phyloP scores from a whole-genome alignment of 805 yeast genomes.

The Starmerella cellae region DNA sequence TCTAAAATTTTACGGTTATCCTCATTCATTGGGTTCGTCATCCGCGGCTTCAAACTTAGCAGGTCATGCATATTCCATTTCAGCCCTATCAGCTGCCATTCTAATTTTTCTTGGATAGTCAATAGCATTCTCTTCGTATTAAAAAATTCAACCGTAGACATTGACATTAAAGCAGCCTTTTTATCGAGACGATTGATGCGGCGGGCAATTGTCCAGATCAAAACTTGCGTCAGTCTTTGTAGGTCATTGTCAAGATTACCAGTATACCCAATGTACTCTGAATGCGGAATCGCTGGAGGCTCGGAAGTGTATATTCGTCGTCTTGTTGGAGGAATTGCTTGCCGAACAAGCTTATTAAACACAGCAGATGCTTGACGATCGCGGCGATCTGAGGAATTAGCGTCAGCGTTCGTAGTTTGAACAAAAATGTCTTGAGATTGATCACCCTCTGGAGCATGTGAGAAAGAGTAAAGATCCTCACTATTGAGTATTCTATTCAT shows the following conservation, averaged over 20 bases:
- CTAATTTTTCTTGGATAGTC: conserved; percentile 3
- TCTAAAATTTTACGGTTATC: not conserved
- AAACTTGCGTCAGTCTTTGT: conserved; percentile 13
- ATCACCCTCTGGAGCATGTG: not conserved
- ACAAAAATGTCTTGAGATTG: not conserved
- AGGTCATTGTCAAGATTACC: not conserved
- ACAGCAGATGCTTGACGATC: not conserved
- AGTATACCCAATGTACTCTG: conserved; percentile 1
- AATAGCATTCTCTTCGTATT: not conserved
- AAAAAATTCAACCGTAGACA: not conserved
- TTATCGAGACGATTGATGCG: conserved; percentile 5
- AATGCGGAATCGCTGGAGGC: conserved; percentile 3
- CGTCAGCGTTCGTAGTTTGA: not conserved
- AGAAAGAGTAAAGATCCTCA: too few relatives aligned
- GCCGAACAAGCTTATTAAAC: not conserved
- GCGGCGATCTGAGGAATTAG: not conserved
- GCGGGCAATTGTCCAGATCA: conserved; percentile 16
- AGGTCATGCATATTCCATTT: not conserved
- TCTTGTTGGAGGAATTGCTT: not conserved
- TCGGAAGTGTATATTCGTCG: not conserved
- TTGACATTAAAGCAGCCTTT: not conserved
- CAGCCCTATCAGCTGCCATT: not conserved
- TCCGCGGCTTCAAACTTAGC: conserved; percentile 4
- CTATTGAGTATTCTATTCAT: too few relatives aligned
- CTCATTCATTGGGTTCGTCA: conserved; percentile 7